Conservation (phyloP, 306 rosid species). For the Lupinus albus region DNA sequence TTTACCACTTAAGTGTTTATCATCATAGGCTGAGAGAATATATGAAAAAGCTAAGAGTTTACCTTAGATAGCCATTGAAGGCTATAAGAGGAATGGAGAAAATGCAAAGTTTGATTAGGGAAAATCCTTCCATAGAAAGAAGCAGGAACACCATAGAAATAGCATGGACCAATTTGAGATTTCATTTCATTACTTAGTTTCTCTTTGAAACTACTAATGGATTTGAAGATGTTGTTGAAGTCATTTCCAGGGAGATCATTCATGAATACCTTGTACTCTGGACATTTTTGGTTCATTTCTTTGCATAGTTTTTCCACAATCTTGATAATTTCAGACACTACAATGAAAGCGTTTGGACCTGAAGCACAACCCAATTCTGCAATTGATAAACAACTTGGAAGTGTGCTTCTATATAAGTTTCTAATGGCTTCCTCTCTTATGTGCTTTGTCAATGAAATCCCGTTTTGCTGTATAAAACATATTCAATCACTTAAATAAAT, state of each 20-base stretch:
- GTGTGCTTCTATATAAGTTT: slow-evolving; percentile 16
- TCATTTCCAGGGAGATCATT: slow-evolving; percentile 57
- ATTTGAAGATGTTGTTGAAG: slow-evolving; percentile 56
- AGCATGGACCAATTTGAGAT: slow-evolving; percentile 42
- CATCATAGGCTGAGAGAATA: no score
- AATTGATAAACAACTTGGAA: slow-evolving; percentile 40
- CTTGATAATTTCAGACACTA: slow-evolving; percentile 43
- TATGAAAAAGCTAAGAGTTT: no score
- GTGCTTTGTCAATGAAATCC: slow-evolving; percentile 42
- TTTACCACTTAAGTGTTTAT: no score
- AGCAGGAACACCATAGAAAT: slow-evolving; percentile 54
- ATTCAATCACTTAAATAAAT: no score
- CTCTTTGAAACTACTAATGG: slow-evolving; percentile 43
- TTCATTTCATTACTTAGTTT: slow-evolving; percentile 33
- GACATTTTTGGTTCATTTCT: slow-evolving; percentile 36
- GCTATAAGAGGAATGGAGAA: slow-evolving; percentile 57
- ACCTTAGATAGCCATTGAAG: slow-evolving; percentile 64
- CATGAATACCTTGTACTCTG: slow-evolving; percentile 45
- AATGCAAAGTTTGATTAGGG: slow-evolving; percentile 40
- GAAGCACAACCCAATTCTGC: slow-evolving; percentile 72
- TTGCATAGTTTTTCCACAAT: slow-evolving; percentile 41
- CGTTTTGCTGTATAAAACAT: slow-evolving; percentile 45
- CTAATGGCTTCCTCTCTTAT: slow-evolving; percentile 50
- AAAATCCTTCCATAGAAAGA: slow-evolving; percentile 61
- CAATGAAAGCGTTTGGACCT: slow-evolving; percentile 58